A percentile compares a stretch with the other conserved stretches of the same genome.
Evolutionary conservation across 2,329 filamentous ascomycete genomes (phyloP).

Genomic region (Fusarium subglutinans): DNA sequence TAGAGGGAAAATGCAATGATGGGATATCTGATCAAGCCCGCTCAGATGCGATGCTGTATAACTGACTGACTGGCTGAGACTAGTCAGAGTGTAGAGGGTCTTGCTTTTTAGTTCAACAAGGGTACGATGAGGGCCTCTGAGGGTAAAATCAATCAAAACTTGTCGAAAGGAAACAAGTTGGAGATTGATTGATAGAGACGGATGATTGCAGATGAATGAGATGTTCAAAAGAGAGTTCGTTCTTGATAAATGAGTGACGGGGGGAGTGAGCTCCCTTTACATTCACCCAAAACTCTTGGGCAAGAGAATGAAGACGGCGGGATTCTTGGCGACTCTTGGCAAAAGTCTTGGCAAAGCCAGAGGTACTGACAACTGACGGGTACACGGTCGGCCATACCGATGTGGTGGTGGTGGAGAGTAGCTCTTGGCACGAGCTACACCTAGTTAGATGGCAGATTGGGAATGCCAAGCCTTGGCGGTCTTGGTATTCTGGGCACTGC

Average conservation of each 20-base stretch:
- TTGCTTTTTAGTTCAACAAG: slow-evolving; percentile 15
- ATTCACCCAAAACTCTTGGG: slow-evolving; percentile 48
- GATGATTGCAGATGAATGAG: slow-evolving; percentile 24
- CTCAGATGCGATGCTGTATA: slow-evolving; percentile 1
- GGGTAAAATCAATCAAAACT: not conserved
- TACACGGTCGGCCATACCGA: not conserved
- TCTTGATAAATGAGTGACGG: slow-evolving; percentile 38
- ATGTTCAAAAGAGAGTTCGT: slow-evolving; percentile 38
- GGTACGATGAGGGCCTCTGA: not conserved
- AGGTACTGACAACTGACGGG: slow-evolving; percentile 28
- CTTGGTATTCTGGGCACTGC: slow-evolving; percentile 53
- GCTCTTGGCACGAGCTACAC: slow-evolving; percentile 23
- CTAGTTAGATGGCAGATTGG: slow-evolving; percentile 40
- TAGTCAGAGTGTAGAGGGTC: slow-evolving; percentile 13
- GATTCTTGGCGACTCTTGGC: slow-evolving; percentile 46
- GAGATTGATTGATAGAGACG: slow-evolving; percentile 2
- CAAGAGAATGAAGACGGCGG: slow-evolving; percentile 50
- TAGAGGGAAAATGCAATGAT: slow-evolving; percentile 11
- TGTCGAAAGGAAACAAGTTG: slow-evolving; percentile 1
- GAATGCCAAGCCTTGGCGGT: slow-evolving; percentile 45
- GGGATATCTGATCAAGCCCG: slow-evolving; percentile 33
- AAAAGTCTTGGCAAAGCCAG: not conserved
- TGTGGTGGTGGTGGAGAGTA: not conserved
- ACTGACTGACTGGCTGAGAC: slow-evolving; percentile 6
- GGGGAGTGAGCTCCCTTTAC: slow-evolving; percentile 50